phyloP scores from a whole-genome alignment of 495 filamentous ascomycete species.

The Aspergillus cavernicola region DNA sequence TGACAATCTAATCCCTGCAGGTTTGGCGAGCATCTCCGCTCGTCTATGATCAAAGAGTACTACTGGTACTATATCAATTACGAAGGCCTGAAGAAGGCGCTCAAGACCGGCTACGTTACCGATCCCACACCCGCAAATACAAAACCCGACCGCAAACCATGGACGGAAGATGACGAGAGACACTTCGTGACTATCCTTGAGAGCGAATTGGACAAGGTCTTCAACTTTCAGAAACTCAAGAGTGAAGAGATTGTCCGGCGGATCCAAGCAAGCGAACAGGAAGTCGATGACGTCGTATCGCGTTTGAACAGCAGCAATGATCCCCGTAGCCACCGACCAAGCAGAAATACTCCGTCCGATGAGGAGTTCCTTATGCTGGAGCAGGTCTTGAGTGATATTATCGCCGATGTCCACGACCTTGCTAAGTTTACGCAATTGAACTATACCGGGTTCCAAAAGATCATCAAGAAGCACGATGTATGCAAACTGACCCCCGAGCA shows the following conservation, averaged over 20 bases:
- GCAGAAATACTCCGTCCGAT: conserved; percentile 53
- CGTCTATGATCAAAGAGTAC: conserved; percentile 91
- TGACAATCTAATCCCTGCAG: conserved; percentile 46
- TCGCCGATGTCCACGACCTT: conserved; percentile 96
- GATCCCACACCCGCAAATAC: conserved; percentile 50
- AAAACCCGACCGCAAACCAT: conserved; percentile 59
- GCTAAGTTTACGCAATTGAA: conserved; percentile 98
- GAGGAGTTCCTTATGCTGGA: conserved; percentile 94
- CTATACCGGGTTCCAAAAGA: conserved; percentile 99
- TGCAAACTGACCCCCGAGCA: conserved; percentile 18
- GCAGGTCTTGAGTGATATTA: conserved; percentile 94
- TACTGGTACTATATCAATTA: conserved; percentile 97
- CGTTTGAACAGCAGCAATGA: conserved; percentile 50
- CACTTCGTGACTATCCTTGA: conserved; percentile 84
- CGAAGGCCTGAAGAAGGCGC: conserved; percentile 82
- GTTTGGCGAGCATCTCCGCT: conserved; percentile 94
- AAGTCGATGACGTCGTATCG: conserved; percentile 81
- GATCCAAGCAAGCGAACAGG: conserved; percentile 79
- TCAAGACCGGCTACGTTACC: conserved; percentile 68
- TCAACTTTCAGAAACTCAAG: conserved; percentile 93
- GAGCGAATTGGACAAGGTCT: conserved; percentile 91
- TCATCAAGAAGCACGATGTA: conserved; percentile 99
- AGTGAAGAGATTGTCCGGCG: conserved; percentile 87
- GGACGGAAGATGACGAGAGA: conserved; percentile 91
- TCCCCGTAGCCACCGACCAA: conserved; percentile 20